Evolutionary conservation across 768 basidiomycete genomes (phyloP), one percentile per base, ranked within the genome.

Genomic region (Harrya chromipes): DNA sequence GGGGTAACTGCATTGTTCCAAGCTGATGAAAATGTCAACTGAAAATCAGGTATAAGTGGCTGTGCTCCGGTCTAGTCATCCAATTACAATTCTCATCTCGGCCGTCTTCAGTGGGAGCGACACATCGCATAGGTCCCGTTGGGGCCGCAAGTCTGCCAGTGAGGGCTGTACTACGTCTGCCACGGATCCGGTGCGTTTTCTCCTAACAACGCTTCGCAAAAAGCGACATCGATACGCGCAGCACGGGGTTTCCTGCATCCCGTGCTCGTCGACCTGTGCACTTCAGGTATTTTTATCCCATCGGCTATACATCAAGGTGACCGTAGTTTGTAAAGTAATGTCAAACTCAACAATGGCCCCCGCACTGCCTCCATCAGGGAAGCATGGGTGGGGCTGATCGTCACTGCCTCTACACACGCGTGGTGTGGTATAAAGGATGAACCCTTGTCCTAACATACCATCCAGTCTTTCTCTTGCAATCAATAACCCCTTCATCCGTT

Each of bases 1-100:
- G 81, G 48, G 91, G 92, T 19, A 90, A 76, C 53, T 78, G 74
- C 87, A 89, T 88, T 24, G 50, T 47, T 44, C 43, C 16, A 4
- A 16, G 33, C 12, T 6, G n/a, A 7, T 26, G 24, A 10, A 37
- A 19, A 13, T 17, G 34, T 29, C 14, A 13, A 23, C 14, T 16
- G 14, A 33, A 33, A 14, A 33, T 33, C 16, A 33, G 33, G 33
- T 16, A 11, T 12, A 11, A 21, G 43, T 26, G 31, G 46, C 46
- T 31, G 46, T 31, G 37, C 16, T 31, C 20, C 11, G 33, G 33
- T 33, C 33, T 33, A 31, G 8, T 12, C 12, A 31, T 3, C 12
- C n/a, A n/a, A n/a, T n/a, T n/a, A n/a, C n/a, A n/a, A n/a, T n/a
- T n/a, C n/a, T n/a, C n/a, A n/a, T n/a, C n/a, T n/a, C n/a, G n/a